Evolutionary conservation across 192 early-diverging fungal genomes (phyloP), one percentile per base, ranked within the genome.

Genomic region (Glomus cerebriforme): DNA sequence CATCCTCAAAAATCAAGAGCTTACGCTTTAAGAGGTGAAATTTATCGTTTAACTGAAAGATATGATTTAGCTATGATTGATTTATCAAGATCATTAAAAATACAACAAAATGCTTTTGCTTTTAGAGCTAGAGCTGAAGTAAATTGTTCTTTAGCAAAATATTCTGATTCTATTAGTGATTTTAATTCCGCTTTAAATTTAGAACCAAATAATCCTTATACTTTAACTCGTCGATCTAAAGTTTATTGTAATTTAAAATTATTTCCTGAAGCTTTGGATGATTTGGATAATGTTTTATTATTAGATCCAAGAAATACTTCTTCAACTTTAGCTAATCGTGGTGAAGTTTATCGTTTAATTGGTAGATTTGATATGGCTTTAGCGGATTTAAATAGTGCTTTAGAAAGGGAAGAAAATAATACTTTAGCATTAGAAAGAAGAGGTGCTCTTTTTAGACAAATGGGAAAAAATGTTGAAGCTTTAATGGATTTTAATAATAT

Each of bases 301-400:
- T 73, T 54, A 5, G 70, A 49, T 6, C 43, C 43, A 10, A 1
- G 39, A 73, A 73, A 73, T 49, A 54, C 62, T 27, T 64, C 60
- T 34, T 64, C 47, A 1, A 47, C 59, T 24, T 43, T 76, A 1
- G 32, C 74, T 29, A 76, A 76, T 76, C 60, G 74, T 9, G 74
- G 74, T 34, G 74, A 76, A 76, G 59, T 76, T 34, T 76, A 35
- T 34, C 27, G 74, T 60, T 34, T 76, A 15, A 24, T 76, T 0
- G 59, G 60, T 26, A 71, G 43, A 43, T 12, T 24, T 24, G 35
- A 71, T 45, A 26, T 43, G 34, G 69, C 69, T 8, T 71, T 71
- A 1, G 34, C 19, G 10, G 69, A 71, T 45, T 43, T 71, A 26
- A 71, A 71, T 45, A 71, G 35, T 19, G 69, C 69, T 24, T 45